Conservation (phyloP, 257 asterid genomes). For the Cordia subcordata region DNA sequence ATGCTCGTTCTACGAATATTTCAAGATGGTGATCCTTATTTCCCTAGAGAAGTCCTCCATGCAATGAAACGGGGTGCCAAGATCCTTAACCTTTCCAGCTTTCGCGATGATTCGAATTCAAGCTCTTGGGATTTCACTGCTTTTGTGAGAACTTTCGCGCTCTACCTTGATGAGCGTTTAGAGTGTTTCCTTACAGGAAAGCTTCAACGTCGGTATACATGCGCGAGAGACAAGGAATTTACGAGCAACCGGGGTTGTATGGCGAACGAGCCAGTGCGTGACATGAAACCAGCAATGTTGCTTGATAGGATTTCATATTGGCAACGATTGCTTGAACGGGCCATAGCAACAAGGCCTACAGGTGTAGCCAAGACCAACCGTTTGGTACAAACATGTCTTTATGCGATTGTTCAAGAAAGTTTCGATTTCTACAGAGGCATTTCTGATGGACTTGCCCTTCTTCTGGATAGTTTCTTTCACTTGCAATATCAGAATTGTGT, state of each 20-base stretch:
- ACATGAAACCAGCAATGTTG: constrained; percentile 72
- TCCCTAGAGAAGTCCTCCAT: constrained; percentile 83
- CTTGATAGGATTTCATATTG: constrained; percentile 63
- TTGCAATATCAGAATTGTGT: constrained; percentile 63
- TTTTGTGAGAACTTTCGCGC: constrained; percentile 76
- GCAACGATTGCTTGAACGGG: constrained; percentile 75
- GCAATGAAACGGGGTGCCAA: constrained; percentile 80
- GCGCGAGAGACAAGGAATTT: constrained; percentile 12
- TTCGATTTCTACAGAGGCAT: constrained; percentile 68
- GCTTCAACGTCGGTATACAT: constrained; percentile 48
- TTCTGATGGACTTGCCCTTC: constrained; percentile 61
- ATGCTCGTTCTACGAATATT: constrained; percentile 77
- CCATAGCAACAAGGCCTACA: constrained; percentile 69
- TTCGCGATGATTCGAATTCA: constrained; percentile 71
- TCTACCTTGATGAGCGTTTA: constrained; percentile 72
- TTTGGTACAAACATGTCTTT: constrained; percentile 52
- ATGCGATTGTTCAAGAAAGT: constrained; percentile 75
- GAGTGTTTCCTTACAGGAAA: constrained; percentile 81
- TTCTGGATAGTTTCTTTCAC: constrained; percentile 67
- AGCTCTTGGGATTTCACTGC: constrained; percentile 89
- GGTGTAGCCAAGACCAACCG: constrained; percentile 52
- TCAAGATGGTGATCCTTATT: constrained; percentile 87
- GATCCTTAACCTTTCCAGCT: constrained; percentile 65
- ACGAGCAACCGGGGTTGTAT: constrained; percentile 21
- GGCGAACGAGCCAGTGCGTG: constrained; percentile 43